Percentiles rank a stretch among this genome's conserved stretches.
phyloP scores from a whole-genome alignment of 495 filamentous ascomycete genomes.

The Tetracladium marchalianum region DNA sequence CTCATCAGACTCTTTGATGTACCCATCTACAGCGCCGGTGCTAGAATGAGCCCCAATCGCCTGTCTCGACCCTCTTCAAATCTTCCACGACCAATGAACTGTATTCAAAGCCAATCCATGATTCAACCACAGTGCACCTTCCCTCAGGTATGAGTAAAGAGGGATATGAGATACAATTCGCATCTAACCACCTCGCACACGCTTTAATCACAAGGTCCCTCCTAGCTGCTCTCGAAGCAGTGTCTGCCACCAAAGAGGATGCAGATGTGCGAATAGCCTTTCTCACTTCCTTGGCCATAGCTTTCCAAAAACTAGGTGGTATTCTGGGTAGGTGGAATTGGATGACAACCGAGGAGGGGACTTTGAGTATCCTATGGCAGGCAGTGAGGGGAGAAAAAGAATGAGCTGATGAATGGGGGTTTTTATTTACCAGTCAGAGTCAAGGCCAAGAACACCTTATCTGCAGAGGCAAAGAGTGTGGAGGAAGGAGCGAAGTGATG shows the following conservation, averaged over 20 bases:
- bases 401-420: constrained; percentile 34
- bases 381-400: constrained; percentile 29
- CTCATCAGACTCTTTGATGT: constrained; percentile 34
- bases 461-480: constrained; percentile 4
- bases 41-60: constrained; percentile 21
- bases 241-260: constrained; percentile 20
- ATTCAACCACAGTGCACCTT: constrained; percentile 28
- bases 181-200: constrained; percentile 59
- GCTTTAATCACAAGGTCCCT: constrained; percentile 56
- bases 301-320: constrained; percentile 23
- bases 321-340: constrained; percentile 8
- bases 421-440: constrained; percentile 50
- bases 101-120: constrained; percentile 22
- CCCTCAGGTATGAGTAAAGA: constrained; percentile 37
- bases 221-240: constrained; percentile 37
- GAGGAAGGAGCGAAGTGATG: constrained; percentile 1
- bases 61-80: not conserved
- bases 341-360: constrained; percentile 32
- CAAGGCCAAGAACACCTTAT: constrained; percentile 21
- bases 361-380: constrained; percentile 52
- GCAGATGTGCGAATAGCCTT: constrained; percentile 33
- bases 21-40: constrained; percentile 58
- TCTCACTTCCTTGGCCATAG: constrained; percentile 26
- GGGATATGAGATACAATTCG: constrained; percentile 56
- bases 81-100: too few relatives aligned